Conservation (phyloP, 805 yeast species). For the Yarrowia sp. region DNA sequence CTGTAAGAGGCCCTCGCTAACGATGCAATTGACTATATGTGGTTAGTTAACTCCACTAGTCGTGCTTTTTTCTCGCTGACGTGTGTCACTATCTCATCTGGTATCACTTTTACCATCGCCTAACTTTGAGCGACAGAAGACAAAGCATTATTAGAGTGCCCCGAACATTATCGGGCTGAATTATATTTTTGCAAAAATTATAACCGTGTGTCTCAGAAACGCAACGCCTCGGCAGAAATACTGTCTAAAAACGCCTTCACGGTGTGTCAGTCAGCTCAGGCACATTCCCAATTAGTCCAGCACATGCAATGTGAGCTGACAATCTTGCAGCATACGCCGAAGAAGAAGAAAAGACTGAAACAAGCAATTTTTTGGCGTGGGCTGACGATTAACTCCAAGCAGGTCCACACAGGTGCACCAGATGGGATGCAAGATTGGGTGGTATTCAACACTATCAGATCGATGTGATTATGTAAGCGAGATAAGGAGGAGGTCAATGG, state of each 20-base stretch:
- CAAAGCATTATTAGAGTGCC: neutral
- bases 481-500: too few species aligned
- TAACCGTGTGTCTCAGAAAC: conserved; percentile 1
- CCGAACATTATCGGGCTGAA: neutral
- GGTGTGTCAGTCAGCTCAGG: neutral
- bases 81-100: neutral
- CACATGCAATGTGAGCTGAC: conserved; percentile 13
- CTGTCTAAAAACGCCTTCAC: neutral
- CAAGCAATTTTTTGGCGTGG: conserved; percentile 6
- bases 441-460: neutral
- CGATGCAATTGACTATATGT: too few species aligned
- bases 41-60: too few species aligned
- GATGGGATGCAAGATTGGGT: conserved; percentile 19
- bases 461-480: neutral
- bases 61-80: neutral
- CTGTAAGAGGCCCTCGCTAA: too few species aligned
- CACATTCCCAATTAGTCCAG: neutral
- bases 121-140: neutral
- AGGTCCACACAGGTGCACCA: conserved; percentile 16
- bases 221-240: too few species aligned
- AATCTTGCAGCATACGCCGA: neutral
- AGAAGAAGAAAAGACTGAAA: conserved; percentile 20
- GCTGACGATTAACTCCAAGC: conserved; percentile 29
- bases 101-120: neutral
- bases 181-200: neutral